Conservation (phyloP, 768 basidiomycete species). For the Serendipita sp. region DNA sequence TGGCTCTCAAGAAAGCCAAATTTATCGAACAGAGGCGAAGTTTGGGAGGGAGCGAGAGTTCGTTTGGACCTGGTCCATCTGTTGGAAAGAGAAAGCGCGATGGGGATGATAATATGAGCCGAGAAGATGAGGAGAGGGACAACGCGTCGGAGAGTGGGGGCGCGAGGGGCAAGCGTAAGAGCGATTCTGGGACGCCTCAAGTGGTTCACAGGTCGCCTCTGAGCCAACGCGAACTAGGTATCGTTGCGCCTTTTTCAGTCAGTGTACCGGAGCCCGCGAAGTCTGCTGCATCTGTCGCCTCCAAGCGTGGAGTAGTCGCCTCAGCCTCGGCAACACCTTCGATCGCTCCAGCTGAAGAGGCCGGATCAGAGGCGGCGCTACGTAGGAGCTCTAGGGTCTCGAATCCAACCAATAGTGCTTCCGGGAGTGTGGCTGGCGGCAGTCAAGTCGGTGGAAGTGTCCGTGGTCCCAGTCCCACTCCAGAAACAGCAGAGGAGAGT, state of each 20-base stretch:
- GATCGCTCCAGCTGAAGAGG: background rate
- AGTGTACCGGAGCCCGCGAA: background rate
- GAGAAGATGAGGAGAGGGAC: background rate
- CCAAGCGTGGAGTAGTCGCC: background rate
- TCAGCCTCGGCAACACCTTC: background rate
- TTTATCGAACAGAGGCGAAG: background rate
- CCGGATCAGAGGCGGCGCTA: background rate
- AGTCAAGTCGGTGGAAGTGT: background rate
- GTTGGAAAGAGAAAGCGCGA: background rate
- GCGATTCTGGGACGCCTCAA: background rate
- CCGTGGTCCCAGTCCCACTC: background rate
- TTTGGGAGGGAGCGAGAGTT: background rate
- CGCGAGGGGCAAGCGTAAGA: background rate
- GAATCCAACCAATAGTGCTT: background rate
- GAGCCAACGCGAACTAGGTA: background rate
- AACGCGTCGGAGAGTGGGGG: background rate
- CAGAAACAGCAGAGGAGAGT: background rate
- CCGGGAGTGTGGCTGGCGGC: background rate
- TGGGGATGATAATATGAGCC: background rate
- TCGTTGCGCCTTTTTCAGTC: background rate
- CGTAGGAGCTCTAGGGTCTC: background rate
- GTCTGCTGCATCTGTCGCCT: background rate
- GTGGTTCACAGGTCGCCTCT: background rate
- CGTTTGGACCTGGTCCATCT: background rate
- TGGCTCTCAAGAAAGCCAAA: background rate